Evolutionary conservation across 768 basidiomycete species (phyloP).

Genomic region (Macrolepiota fuliginosa): DNA sequence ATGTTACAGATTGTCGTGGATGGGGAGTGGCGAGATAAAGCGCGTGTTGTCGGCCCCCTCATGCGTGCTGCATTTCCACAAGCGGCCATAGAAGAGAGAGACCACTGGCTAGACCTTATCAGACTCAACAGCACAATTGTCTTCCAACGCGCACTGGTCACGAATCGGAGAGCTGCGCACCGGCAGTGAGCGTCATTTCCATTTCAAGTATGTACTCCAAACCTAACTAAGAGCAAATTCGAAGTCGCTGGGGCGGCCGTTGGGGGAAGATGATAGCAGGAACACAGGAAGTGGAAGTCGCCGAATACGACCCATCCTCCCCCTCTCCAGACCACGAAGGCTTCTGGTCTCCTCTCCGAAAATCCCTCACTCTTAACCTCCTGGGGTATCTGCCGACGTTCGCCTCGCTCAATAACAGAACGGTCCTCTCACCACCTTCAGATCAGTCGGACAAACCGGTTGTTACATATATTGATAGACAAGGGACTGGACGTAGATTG

Average conservation of each 20-base stretch:
- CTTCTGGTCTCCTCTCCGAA: slow-evolving; percentile 36
- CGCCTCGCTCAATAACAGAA: slow-evolving; percentile 12
- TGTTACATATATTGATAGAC: slow-evolving; percentile 62
- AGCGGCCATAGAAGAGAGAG: slow-evolving; percentile 51
- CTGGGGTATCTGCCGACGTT: slow-evolving; percentile 29
- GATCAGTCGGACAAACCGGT: slow-evolving; percentile 21
- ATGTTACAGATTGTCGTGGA: slow-evolving; percentile 21
- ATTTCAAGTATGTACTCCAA: too few relatives aligned
- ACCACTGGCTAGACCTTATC: slow-evolving; percentile 64
- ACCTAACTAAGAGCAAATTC: background rate
- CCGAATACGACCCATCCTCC: slow-evolving; percentile 8
- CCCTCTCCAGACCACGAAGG: slow-evolving; percentile 1
- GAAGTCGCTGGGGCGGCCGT: slow-evolving; percentile 23
- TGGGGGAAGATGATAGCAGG: slow-evolving; percentile 38
- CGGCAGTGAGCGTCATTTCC: slow-evolving; percentile 26
- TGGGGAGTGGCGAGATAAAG: slow-evolving; percentile 55
- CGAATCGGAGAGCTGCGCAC: slow-evolving; percentile 66
- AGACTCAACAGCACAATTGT: slow-evolving; percentile 44
- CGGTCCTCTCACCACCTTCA: slow-evolving; percentile 14
- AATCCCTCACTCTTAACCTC: slow-evolving; percentile 24
- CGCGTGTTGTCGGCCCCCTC: slow-evolving; percentile 60
- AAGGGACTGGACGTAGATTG: slow-evolving; percentile 29
- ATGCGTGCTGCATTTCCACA: slow-evolving; percentile 65
- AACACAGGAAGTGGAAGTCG: slow-evolving; percentile 26
- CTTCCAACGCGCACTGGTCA: slow-evolving; percentile 58